Percentiles rank a stretch among this genome's conserved stretches.
These are phyloP conservation scores for Penicillium roqueforti DNA, from an alignment of 495 filamentous ascomycete genomes.

Conservation along the genomic window DNA sequence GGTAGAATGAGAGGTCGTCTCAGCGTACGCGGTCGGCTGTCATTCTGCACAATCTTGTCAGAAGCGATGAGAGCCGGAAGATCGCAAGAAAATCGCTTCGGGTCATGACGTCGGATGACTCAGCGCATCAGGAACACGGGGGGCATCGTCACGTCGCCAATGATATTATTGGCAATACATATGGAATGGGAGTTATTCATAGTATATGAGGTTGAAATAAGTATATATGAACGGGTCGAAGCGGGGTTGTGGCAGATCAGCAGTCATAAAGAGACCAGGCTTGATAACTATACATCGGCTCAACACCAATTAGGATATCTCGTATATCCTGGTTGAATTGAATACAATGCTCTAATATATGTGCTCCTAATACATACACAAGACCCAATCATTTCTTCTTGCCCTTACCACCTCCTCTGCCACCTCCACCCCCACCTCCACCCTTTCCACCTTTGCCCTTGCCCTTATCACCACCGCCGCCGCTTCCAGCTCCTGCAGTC, in stretches of 20 bases:
- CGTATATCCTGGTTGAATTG: neutral
- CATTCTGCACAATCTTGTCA: slow-evolving; percentile 12
- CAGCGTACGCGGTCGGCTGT: slow-evolving; percentile 11
- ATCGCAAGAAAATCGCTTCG: slow-evolving; percentile 9
- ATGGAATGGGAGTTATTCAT: neutral
- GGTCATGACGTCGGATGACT: slow-evolving; percentile 33
- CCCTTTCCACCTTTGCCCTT: slow-evolving; percentile 43
- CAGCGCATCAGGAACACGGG: slow-evolving; percentile 11
- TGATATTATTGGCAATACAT: neutral
- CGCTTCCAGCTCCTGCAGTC: slow-evolving; percentile 45
- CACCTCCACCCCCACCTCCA: slow-evolving; percentile 35
- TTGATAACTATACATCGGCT: neutral
- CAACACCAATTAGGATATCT: neutral
- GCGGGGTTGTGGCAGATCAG: neutral
- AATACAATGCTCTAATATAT: slow-evolving; percentile 10
- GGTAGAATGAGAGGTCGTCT: neutral
- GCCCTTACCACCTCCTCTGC: slow-evolving; percentile 38
- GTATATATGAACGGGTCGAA: neutral
- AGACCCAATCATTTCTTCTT: slow-evolving; percentile 34
- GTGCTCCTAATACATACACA: slow-evolving; percentile 3
- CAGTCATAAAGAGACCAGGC: neutral
- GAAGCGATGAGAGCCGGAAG: neutral
- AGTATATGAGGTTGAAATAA: neutral
- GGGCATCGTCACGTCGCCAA: neutral
- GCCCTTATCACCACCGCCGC: slow-evolving; percentile 41